Percentiles rank a stretch among this genome's conserved stretches.
Evolutionary conservation across 2,329 filamentous ascomycete species (phyloP).

Genomic region (Hymenoscyphus scutula): DNA sequence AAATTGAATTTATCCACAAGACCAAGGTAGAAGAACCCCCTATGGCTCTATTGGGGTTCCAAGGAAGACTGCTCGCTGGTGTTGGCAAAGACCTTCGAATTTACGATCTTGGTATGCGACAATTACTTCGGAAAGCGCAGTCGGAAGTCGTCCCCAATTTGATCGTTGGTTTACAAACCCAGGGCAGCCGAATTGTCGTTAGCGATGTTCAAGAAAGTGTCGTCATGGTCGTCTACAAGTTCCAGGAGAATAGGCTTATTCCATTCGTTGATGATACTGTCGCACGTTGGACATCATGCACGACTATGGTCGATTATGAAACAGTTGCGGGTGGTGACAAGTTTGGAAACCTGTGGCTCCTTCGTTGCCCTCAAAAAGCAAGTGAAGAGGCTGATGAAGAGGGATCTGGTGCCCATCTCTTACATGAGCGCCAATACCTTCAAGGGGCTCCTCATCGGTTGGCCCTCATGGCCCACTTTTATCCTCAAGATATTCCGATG

Average conservation of each 20-base stretch:
- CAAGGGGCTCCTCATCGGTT: conserved; percentile 85
- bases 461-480: conserved; percentile 84
- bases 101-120: conserved; percentile 90
- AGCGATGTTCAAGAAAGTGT: conserved; percentile 92
- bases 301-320: conserved; percentile 96
- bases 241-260: conserved; percentile 84
- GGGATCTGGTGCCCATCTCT: conserved; percentile 83
- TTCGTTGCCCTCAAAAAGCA: conserved; percentile 81
- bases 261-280: conserved; percentile 91
- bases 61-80: conserved; percentile 84
- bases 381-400: conserved; percentile 92
- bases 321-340: conserved; percentile 94
- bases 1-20: conserved; percentile 93
- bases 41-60: conserved; percentile 86
- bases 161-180: conserved; percentile 86
- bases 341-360: conserved; percentile 93
- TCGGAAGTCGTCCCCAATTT: conserved; percentile 73
- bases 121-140: conserved; percentile 89
- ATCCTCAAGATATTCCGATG: conserved; percentile 86
- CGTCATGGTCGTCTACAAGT: conserved; percentile 91
- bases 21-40: conserved; percentile 89
- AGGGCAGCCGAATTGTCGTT: conserved; percentile 86
- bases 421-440: conserved; percentile 85
- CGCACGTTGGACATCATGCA: conserved; percentile 85
- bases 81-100: conserved; percentile 78